A percentile compares a stretch with the other conserved stretches of the same genome.
Evolutionary conservation across 2,329 filamentous ascomycete genomes (phyloP).

Genomic region (Aspergillus aculeatus): DNA sequence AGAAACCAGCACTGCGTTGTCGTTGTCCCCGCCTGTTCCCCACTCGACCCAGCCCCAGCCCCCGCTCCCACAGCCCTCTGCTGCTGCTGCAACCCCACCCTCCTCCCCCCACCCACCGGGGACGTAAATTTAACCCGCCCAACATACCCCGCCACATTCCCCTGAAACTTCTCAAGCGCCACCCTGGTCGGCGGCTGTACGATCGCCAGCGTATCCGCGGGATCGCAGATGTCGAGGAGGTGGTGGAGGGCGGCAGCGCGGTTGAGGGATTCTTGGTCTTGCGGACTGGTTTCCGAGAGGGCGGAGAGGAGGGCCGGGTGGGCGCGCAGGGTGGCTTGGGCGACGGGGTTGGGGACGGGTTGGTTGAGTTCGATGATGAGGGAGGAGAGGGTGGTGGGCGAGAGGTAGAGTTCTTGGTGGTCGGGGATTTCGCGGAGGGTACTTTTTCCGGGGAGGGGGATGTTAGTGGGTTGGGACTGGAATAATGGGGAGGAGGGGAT

Average conservation of each 20-base stretch:
- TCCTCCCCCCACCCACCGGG: slow-evolving; percentile 11
- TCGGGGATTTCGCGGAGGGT: slow-evolving; percentile 40
- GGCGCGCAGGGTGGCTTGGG: slow-evolving; percentile 22
- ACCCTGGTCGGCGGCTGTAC: slow-evolving; percentile 63
- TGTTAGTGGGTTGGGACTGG: background rate
- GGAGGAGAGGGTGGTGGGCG: slow-evolving; percentile 76
- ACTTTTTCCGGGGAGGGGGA: slow-evolving; percentile 13
- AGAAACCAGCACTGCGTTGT: slow-evolving; percentile 71
- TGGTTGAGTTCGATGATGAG: slow-evolving; percentile 90
- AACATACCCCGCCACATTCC: slow-evolving; percentile 24
- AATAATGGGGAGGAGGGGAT: background rate
- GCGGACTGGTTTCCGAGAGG: slow-evolving; percentile 46
- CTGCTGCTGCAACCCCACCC: too few species aligned
- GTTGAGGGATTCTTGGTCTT: slow-evolving; percentile 51
- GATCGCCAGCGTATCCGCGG: slow-evolving; percentile 37
- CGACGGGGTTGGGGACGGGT: slow-evolving; percentile 56
- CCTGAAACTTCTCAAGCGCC: slow-evolving; percentile 47
- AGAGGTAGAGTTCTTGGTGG: slow-evolving; percentile 90
- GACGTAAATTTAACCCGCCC: slow-evolving; percentile 31
- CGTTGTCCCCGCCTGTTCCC: slow-evolving; percentile 22
- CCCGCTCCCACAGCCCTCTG: background rate
- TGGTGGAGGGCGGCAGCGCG: slow-evolving; percentile 41
- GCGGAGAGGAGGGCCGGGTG: slow-evolving; percentile 38
- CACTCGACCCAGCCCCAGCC: slow-evolving; percentile 21
- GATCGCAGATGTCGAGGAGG: slow-evolving; percentile 62